These are phyloP conservation scores for Fusarium oxysporum DNA, from an alignment of 2,329 filamentous ascomycete species.

Conservation along the genomic window DNA sequence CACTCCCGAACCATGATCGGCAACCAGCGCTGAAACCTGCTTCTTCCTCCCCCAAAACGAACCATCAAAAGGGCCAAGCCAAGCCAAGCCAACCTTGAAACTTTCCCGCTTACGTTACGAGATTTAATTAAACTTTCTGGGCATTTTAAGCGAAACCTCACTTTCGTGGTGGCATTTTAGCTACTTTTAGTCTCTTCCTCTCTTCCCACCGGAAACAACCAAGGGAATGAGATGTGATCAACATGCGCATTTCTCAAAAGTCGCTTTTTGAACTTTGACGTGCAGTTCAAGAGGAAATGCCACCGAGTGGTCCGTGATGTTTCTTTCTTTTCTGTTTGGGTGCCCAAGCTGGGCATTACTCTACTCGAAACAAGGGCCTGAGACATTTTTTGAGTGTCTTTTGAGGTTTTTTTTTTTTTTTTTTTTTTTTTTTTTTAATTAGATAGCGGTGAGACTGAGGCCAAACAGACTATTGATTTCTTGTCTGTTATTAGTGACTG, in stretches of 20 bases:
- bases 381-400: slow-evolving; percentile 7
- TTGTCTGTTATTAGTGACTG: not conserved
- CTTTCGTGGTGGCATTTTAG: slow-evolving; percentile 2
- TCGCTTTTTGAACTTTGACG: slow-evolving; percentile 13
- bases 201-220: not conserved
- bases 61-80: not conserved
- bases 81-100: not conserved
- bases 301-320: slow-evolving; percentile 22
- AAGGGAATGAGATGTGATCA: slow-evolving; percentile 17
- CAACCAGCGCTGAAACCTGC: slow-evolving; percentile 11
- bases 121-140: slow-evolving; percentile 11
- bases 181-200: too few relatives aligned
- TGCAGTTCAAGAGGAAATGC: slow-evolving; percentile 6
- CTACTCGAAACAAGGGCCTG: slow-evolving; percentile 21
- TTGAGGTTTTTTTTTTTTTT: not conserved
- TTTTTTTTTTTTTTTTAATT: not conserved
- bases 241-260: slow-evolving; percentile 9
- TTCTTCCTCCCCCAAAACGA: slow-evolving; percentile 1
- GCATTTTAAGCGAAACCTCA: not conserved
- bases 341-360: not conserved
- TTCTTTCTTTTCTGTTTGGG: not conserved
- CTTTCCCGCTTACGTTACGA: not conserved
- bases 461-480: slow-evolving; percentile 23
- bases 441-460: slow-evolving; percentile 26
- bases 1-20: slow-evolving; percentile 43